Evolutionary conservation across 23 red algal genomes (phyloP), one percentile per base, ranked within the genome.

Genomic region (Cyanidiococcus yangmingshanensis): DNA sequence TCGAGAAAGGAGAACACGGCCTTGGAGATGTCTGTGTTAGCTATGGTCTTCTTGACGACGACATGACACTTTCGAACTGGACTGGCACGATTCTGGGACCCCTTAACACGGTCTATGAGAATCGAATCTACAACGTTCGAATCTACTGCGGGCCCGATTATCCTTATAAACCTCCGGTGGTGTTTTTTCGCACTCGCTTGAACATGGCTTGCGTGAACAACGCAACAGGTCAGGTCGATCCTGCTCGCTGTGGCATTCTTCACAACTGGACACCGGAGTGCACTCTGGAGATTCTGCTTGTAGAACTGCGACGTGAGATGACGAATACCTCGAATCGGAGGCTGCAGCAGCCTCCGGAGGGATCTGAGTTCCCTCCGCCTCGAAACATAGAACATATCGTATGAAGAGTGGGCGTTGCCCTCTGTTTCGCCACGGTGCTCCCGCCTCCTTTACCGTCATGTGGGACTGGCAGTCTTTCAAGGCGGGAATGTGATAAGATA

Each of bases 61-160:
- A 98, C 68, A 91, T 91, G 68, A 98, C 88, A 59, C 86, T 98
- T 37, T 86, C 94, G 18, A 57, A 84, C 76, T 98, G 94, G 94
- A 98, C 90, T 39, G 94, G 94, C 68, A 98, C 94, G 33, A 98
- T 98, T 74, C 68, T 98, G 36, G 94, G 94, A 40, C 94, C 94
- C 25, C 87, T 98, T 38, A 98, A 98, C 59, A 98, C 88, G 21
- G 86, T 84, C 27, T 98, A 87, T 80, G 94, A 98, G 88, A 98
- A 98, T 79, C 88, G 88, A 58, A 98, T 98, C 74, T 98, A 89
- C 79, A 86, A 82, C 31, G 39, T 98, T 2, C 85, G 82, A 25
- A 38, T 98, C 17, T 57, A 67, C 1, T 98, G 94, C 58, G 94
- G 94, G 39, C 80, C 87, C n/a, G 80, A 77, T 40, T 98, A 98